Base-by-base conservation (phyloP, 306 rosid genomes). In the Canavalia ensiformis region DNA sequence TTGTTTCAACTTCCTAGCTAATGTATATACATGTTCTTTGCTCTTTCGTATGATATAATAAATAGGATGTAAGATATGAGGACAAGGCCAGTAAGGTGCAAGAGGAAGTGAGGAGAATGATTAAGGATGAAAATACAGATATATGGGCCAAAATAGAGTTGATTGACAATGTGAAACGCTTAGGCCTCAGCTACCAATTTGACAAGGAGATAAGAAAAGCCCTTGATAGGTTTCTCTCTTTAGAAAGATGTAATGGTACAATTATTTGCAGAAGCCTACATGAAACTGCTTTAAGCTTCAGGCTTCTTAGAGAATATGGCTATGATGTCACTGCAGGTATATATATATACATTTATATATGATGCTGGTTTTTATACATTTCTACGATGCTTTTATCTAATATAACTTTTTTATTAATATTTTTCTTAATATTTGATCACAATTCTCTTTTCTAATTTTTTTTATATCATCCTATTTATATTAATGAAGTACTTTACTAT, bases 301-400 rank as follows among this genome's bases (percentile, higher is more conserved):
- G 88, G 56, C 87, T 91, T 25, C 89, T 91, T 7, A 50, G 92
- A 89, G 86, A 89, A 46, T 72, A 84, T 72, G 89, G 86, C 9
- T 69, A 41, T 59, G 76, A 74, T 44, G 72, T 84, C 75, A 49
- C 88, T 1, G 41, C 83, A 84, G 91, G 95, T 89, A 72, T 3
- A 37, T 72, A n/a, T 2, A n/a, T 0, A 13, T 12, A 37, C 25
- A 18, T 18, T 18, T 18, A 18, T 18, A 18, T 18, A 18, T 18
- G 25, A 18, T 18, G 25, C 25, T 18, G 25, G 25, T 18, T 18
- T 18, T 18, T 18, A 18, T 18, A 18, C 25, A 18, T 18, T 18
- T 18, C 25, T 18, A 18, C 25, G 0, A 18, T 18, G 25, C 25
- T 18, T 18, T 18, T 18, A 18, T 18, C 25, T 18, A 18, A 18